Evolutionary conservation across 2,329 filamentous ascomycete species (phyloP).

Genomic region (Pseudogymnoascus sp.): DNA sequence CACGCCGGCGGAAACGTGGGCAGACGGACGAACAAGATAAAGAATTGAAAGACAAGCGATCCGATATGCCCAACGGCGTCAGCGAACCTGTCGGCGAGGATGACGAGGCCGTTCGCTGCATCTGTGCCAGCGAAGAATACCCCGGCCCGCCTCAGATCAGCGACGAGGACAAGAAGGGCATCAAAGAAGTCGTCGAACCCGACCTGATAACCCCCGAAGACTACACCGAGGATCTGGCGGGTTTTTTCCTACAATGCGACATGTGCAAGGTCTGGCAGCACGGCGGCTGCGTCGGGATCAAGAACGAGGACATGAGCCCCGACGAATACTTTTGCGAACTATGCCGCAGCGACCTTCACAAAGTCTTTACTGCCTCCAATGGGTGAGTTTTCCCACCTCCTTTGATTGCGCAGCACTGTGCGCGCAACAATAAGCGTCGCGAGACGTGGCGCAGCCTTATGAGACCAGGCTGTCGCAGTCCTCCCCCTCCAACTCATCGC

Average conservation of each 20-base stretch:
- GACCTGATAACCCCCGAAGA: constrained; percentile 49
- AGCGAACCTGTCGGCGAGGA: constrained; percentile 62
- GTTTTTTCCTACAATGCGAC: constrained; percentile 97
- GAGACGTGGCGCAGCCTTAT: background rate
- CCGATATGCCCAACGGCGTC: constrained; percentile 49
- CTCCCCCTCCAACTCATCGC: background rate
- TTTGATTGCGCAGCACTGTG: background rate
- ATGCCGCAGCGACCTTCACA: constrained; percentile 87
- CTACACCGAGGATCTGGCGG: constrained; percentile 68
- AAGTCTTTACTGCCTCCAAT: constrained; percentile 68
- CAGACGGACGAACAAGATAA: constrained; percentile 33
- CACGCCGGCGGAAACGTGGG: constrained; percentile 70
- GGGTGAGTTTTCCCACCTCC: constrained; percentile 53
- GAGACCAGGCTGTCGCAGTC: background rate
- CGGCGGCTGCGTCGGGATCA: constrained; percentile 93
- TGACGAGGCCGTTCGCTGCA: constrained; percentile 90
- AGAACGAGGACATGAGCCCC: constrained; percentile 84
- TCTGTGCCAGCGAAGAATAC: constrained; percentile 92
- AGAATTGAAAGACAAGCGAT: constrained; percentile 42
- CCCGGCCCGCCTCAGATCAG: constrained; percentile 63
- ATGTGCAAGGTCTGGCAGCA: constrained; percentile 98
- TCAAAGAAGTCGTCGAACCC: constrained; percentile 49
- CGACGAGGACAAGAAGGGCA: constrained; percentile 44
- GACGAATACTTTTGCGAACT: constrained; percentile 98
- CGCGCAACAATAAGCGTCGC: background rate